phyloP scores from a whole-genome alignment of 2,329 filamentous ascomycete species.

The Orbilia quercus region DNA sequence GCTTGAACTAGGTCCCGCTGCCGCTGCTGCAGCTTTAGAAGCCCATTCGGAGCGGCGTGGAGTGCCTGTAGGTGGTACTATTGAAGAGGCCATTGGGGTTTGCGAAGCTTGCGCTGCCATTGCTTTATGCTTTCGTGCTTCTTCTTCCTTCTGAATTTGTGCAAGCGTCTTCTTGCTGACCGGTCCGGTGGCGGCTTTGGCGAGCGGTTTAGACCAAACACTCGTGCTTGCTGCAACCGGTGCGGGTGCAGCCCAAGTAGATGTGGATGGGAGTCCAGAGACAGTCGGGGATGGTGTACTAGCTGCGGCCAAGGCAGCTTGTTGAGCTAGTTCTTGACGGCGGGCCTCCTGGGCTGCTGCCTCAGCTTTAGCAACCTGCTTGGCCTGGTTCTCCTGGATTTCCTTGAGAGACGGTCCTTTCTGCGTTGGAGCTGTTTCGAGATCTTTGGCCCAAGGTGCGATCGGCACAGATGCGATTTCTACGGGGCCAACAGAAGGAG shows the following conservation, averaged over 20 bases:
- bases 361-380: slow-evolving; percentile 89
- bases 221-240: slow-evolving; percentile 69
- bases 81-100: slow-evolving; percentile 63
- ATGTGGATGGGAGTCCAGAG: slow-evolving; percentile 75
- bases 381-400: slow-evolving; percentile 94
- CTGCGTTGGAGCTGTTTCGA: slow-evolving; percentile 72
- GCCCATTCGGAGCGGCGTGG: slow-evolving; percentile 91
- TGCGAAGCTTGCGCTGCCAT: slow-evolving; percentile 65
- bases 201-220: slow-evolving; percentile 75
- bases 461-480: slow-evolving; percentile 77
- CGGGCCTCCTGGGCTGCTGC: slow-evolving; percentile 81
- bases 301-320: slow-evolving; percentile 68
- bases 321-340: slow-evolving; percentile 73
- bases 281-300: slow-evolving; percentile 64
- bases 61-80: slow-evolving; percentile 63
- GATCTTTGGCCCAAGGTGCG: slow-evolving; percentile 94
- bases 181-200: slow-evolving; percentile 63
- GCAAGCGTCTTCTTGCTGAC: slow-evolving; percentile 86
- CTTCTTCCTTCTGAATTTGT: slow-evolving; percentile 97
- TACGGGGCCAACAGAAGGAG: slow-evolving; percentile 61
- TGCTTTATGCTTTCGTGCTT: slow-evolving; percentile 83
- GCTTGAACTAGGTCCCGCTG: slow-evolving; percentile 62
- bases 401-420: slow-evolving; percentile 94
- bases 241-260: slow-evolving; percentile 75
- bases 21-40: slow-evolving; percentile 72